phyloP scores from a whole-genome alignment of 2,329 filamentous ascomycete genomes.

The Pseudogymnoascus sp. region DNA sequence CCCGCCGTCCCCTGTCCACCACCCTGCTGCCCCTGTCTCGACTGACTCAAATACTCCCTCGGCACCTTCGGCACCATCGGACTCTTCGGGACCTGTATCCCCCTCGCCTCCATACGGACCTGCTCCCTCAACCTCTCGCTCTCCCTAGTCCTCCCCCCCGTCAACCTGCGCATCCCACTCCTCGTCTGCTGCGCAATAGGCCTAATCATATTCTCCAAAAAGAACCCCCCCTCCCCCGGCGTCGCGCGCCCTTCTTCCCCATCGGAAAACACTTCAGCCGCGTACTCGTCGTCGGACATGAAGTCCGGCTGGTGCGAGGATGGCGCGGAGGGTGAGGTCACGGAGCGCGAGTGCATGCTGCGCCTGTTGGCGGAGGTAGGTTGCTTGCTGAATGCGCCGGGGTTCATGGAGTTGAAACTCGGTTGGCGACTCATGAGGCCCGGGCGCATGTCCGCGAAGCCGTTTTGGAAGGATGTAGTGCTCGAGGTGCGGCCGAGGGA shows the following conservation, averaged over 20 bases:
- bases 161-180: conserved; percentile 53
- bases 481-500: conserved; percentile 64
- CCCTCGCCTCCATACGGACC: conserved; percentile 23
- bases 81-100: conserved; percentile 24
- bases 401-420: conserved; percentile 53
- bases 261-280: conserved; percentile 71
- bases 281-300: conserved; percentile 67
- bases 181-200: conserved; percentile 49
- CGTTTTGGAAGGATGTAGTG: conserved; percentile 74
- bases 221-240: conserved; percentile 33
- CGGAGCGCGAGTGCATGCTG: conserved; percentile 67
- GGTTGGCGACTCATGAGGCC: conserved; percentile 53
- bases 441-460: conserved; percentile 65
- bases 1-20: not conserved
- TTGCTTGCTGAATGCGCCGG: conserved; percentile 46
- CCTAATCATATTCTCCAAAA: conserved; percentile 53
- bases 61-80: conserved; percentile 29
- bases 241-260: conserved; percentile 46
- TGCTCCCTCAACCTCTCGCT: conserved; percentile 26
- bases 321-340: conserved; percentile 68
- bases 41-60: conserved; percentile 20
- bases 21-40: not conserved
- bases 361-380: conserved; percentile 46
- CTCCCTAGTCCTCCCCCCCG: conserved; percentile 40
- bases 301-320: conserved; percentile 48